Percentiles rank a stretch among this genome's conserved stretches.
Conservation (phyloP, 768 basidiomycete species). For the Crepidotus variabilis region DNA sequence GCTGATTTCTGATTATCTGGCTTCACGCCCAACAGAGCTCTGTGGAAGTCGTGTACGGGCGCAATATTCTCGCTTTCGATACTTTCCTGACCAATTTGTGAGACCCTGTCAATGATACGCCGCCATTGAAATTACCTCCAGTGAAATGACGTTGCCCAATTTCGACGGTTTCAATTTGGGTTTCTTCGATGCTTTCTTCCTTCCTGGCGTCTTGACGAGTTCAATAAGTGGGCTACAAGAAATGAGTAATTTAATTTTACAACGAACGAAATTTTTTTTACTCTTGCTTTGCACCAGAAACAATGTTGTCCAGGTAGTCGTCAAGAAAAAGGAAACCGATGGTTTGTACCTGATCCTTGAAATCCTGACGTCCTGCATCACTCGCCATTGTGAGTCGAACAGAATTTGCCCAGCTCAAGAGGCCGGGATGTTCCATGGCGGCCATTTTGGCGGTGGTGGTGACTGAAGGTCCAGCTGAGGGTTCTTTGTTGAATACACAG, state of each 20-base stretch:
- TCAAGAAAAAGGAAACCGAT: slow-evolving; percentile 80
- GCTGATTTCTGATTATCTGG: slow-evolving; percentile 6
- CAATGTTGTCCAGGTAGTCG: slow-evolving; percentile 71
- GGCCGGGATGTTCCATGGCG: slow-evolving; percentile 45
- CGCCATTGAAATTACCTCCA: slow-evolving; percentile 36
- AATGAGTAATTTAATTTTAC: background rate
- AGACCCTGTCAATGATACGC: background rate
- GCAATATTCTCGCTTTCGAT: slow-evolving; percentile 33
- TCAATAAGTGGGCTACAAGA: slow-evolving; percentile 65
- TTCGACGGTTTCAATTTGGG: slow-evolving; percentile 44
- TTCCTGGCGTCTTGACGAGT: slow-evolving; percentile 79
- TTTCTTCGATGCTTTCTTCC: slow-evolving; percentile 58
- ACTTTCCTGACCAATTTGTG: slow-evolving; percentile 25
- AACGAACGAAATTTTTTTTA: slow-evolving; percentile 25
- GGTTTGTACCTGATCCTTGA: slow-evolving; percentile 70
- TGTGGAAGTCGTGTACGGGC: slow-evolving; percentile 45
- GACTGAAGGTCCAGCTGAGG: background rate
- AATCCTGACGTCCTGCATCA: slow-evolving; percentile 66
- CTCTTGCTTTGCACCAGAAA: slow-evolving; percentile 66
- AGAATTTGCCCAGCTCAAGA: slow-evolving; percentile 64
- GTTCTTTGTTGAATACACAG: slow-evolving; percentile 5
- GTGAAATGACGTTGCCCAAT: slow-evolving; percentile 33
- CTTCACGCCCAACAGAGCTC: slow-evolving; percentile 36
- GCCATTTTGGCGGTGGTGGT: slow-evolving; percentile 1
- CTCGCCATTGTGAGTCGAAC: slow-evolving; percentile 66